phyloP scores from a whole-genome alignment of 805 yeast species.

The Debaryomyces tyrocola region DNA sequence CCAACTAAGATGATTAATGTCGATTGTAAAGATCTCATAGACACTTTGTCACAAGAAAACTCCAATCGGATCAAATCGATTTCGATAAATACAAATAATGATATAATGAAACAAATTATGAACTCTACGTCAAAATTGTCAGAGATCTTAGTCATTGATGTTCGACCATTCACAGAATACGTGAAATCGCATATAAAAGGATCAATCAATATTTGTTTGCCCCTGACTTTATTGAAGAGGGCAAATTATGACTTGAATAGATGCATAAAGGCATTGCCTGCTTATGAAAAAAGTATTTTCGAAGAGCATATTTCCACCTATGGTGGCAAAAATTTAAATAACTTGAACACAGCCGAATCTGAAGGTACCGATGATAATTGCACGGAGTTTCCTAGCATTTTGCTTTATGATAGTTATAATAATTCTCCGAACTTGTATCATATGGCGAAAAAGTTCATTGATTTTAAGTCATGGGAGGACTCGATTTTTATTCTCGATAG shows the following conservation, averaged over 20 bases:
- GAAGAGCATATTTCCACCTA: slow-evolving; percentile 26
- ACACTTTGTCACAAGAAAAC: slow-evolving; percentile 17
- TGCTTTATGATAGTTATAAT: slow-evolving; percentile 48
- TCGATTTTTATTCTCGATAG: slow-evolving; percentile 40
- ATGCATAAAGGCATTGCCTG: slow-evolving; percentile 61
- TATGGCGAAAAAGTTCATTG: slow-evolving; percentile 48
- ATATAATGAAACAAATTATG: slow-evolving; percentile 9
- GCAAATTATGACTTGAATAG: slow-evolving; percentile 64
- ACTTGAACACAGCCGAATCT: neutral
- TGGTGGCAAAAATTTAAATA: neutral
- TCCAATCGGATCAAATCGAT: slow-evolving; percentile 14
- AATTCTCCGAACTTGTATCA: slow-evolving; percentile 43
- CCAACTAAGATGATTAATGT: slow-evolving; percentile 17
- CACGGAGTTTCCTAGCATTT: slow-evolving; percentile 23
- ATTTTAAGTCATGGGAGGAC: slow-evolving; percentile 11
- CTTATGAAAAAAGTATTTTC: slow-evolving; percentile 47
- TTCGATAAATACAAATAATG: slow-evolving; percentile 13
- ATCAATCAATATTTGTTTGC: slow-evolving; percentile 78
- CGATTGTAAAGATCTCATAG: slow-evolving; percentile 13
- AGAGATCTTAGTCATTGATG: slow-evolving; percentile 59
- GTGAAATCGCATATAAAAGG: slow-evolving; percentile 54
- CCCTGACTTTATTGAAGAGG: slow-evolving; percentile 84
- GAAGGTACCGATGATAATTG: neutral
- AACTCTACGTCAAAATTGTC: slow-evolving; percentile 1
- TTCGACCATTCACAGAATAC: slow-evolving; percentile 77